Evolutionary conservation across 352 stramenopile species (phyloP).

Genomic region (Globisporangium yorkense): DNA sequence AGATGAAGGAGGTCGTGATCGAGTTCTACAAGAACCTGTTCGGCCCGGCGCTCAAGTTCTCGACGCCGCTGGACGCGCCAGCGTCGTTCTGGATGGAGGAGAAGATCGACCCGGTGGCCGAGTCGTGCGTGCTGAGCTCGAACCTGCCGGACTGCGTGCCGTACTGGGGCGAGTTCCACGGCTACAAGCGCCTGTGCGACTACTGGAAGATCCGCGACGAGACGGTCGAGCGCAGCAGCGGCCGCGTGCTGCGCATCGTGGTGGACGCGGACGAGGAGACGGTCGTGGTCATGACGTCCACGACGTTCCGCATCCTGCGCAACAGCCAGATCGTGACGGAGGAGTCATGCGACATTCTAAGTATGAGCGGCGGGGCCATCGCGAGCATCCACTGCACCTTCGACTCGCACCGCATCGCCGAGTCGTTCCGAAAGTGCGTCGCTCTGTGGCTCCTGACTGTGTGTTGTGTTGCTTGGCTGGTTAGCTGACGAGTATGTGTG

Average conservation of each 20-base stretch:
- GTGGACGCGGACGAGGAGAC: conserved; percentile 84
- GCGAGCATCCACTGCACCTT: conserved; percentile 87
- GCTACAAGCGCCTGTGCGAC: conserved; percentile 81
- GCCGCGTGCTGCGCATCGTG: conserved; percentile 74
- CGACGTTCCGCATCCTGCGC: conserved; percentile 80
- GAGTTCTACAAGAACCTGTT: conserved; percentile 81
- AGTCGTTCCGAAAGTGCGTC: conserved; percentile 82
- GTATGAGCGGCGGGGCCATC: conserved; percentile 62
- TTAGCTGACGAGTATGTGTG: conserved; percentile 1
- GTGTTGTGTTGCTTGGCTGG: conserved; percentile 1
- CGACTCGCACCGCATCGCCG: conserved; percentile 78
- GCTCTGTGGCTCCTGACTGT: not conserved
- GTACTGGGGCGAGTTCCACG: conserved; percentile 87
- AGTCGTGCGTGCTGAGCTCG: conserved; percentile 73
- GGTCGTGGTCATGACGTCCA: conserved; percentile 86
- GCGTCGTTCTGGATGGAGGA: conserved; percentile 83
- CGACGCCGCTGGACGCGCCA: conserved; percentile 66
- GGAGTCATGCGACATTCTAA: conserved; percentile 84
- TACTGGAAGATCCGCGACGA: conserved; percentile 88
- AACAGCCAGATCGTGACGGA: conserved; percentile 85
- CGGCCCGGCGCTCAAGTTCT: conserved; percentile 71
- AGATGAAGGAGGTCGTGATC: conserved; percentile 72
- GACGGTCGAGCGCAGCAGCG: conserved; percentile 76
- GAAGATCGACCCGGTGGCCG: conserved; percentile 70
- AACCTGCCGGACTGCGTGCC: conserved; percentile 82